Percentiles rank a stretch among this genome's conserved stretches.
phyloP scores from a whole-genome alignment of 306 rosid genomes.

The Nissolia schottii region DNA sequence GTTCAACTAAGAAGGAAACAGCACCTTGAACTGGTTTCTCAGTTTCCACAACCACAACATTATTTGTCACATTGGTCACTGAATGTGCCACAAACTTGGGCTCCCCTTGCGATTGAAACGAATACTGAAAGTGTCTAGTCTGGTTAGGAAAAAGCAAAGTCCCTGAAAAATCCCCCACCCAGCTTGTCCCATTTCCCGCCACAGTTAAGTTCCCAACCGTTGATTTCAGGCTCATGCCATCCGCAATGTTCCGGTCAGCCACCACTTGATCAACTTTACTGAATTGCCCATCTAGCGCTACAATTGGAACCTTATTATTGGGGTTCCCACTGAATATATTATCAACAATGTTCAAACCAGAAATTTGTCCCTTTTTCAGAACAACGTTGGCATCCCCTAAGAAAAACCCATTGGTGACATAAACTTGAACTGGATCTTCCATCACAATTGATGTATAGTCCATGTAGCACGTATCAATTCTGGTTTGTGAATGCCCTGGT shows the following conservation, averaged over 20 bases:
- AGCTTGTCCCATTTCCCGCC: constrained; percentile 37
- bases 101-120: constrained; percentile 31
- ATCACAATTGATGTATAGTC: constrained; percentile 49
- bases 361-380: constrained; percentile 40
- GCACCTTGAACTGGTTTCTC: constrained; percentile 23
- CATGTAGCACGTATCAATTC: constrained; percentile 57
- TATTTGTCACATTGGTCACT: constrained; percentile 43
- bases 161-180: constrained; percentile 54
- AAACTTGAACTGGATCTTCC: constrained; percentile 69
- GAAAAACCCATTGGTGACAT: constrained; percentile 60
- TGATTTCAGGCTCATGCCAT: constrained; percentile 45
- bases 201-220: constrained; percentile 43
- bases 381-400: constrained; percentile 53
- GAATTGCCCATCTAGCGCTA: constrained; percentile 42
- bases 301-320: constrained; percentile 29
- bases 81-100: constrained; percentile 41
- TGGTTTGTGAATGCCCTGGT: constrained; percentile 47
- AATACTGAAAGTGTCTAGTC: constrained; percentile 46
- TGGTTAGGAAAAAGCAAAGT: constrained; percentile 44
- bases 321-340: constrained; percentile 49
- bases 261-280: constrained; percentile 47
- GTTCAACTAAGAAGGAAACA: constrained; percentile 26
- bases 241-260: constrained; percentile 48
- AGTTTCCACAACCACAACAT: constrained; percentile 45
- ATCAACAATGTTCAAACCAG: constrained; percentile 47